Evolutionary conservation across 352 stramenopile genomes (phyloP), one percentile per base, ranked within the genome.

Genomic region (Phytophthora pistaciae): DNA sequence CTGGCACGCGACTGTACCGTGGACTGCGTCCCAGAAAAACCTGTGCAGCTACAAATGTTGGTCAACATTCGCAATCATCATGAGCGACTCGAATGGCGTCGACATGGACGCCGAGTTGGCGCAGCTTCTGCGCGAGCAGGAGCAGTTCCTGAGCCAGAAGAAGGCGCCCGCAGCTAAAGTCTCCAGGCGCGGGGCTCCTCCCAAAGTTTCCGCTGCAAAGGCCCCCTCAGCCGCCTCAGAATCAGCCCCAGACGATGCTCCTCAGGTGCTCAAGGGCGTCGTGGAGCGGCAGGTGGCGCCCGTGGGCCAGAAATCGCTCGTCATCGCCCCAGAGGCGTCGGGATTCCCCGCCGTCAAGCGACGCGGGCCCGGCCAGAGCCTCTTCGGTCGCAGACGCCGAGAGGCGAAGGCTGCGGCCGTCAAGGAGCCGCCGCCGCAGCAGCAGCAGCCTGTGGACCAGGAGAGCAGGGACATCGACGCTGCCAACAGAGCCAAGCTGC

Each of bases 81-180:
- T 74, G 68, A 79, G 40, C 20, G 56, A 52, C 1, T 21, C 46
- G 4, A 57, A 68, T 48, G 59, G 49, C 25, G 60, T 95, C 36
- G 84, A 96, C 66, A 74, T 96, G 69, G 87, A 96, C 54, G 85
- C 80, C 27, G 89, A 96, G 59, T 68, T 96, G 29, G 83, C 87
- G 74, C 85, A 87, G 65, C 83, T 96, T 42, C 75, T 96, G 20
- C 82, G 85, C 42, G 89, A 96, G 64, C 89, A 96, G 74, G 89
- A 96, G 70, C 73, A 83, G 33, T 96, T 96, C 42, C 71, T 94
- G 56, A 75, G 75, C 13, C 74, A 88, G 66, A 81, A 80, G 42
- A 83, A 91, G 70, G 54, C 62, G 14, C 85, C 87, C 8, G 77
- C 85, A 14, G 87, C 87, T 59, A 92, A 86, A 76, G 77, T 95